Conservation (phyloP, 2,329 filamentous ascomycete species). For the Rhinocladiella mackenziei region DNA sequence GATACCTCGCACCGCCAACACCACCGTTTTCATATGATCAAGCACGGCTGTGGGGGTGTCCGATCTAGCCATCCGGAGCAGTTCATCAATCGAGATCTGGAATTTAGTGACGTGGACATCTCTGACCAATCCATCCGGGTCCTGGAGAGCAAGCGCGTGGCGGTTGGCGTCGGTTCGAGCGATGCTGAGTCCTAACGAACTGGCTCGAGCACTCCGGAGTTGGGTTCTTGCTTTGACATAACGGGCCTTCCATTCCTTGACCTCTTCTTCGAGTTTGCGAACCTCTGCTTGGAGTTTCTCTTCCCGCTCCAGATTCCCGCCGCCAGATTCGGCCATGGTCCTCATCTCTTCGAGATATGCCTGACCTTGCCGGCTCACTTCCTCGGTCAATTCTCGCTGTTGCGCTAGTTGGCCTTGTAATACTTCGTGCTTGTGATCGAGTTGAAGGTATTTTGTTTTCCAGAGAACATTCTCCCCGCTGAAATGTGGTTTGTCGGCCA, state of each 20-base stretch:
- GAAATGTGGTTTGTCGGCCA: slow-evolving; percentile 17
- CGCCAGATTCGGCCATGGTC: slow-evolving; percentile 73
- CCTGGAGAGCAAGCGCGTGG: slow-evolving; percentile 64
- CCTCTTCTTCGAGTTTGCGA: slow-evolving; percentile 71
- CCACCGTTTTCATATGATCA: slow-evolving; percentile 80
- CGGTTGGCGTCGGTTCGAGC: slow-evolving; percentile 39
- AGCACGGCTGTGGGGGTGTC: slow-evolving; percentile 72
- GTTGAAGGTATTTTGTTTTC: slow-evolving; percentile 54
- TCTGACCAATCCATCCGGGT: slow-evolving; percentile 73
- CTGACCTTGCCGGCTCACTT: slow-evolving; percentile 79
- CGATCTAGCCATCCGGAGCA: slow-evolving; percentile 70
- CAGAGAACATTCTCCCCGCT: slow-evolving; percentile 36
- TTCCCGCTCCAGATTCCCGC: slow-evolving; percentile 74
- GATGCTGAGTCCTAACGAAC: slow-evolving; percentile 67
- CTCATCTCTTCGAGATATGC: slow-evolving; percentile 87
- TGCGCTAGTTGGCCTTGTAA: slow-evolving; percentile 62
- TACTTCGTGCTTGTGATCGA: slow-evolving; percentile 62
- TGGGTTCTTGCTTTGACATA: slow-evolving; percentile 88
- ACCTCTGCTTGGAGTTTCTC: slow-evolving; percentile 72
- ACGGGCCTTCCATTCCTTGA: slow-evolving; percentile 83
- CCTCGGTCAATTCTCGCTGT: slow-evolving; percentile 78
- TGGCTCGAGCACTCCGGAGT: slow-evolving; percentile 72
- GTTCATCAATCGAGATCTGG: slow-evolving; percentile 88
- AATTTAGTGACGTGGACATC: slow-evolving; percentile 93
- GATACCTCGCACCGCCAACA: slow-evolving; percentile 77